Conservation (phyloP, 2,329 filamentous ascomycete genomes). For the Trichoderma sp. region DNA sequence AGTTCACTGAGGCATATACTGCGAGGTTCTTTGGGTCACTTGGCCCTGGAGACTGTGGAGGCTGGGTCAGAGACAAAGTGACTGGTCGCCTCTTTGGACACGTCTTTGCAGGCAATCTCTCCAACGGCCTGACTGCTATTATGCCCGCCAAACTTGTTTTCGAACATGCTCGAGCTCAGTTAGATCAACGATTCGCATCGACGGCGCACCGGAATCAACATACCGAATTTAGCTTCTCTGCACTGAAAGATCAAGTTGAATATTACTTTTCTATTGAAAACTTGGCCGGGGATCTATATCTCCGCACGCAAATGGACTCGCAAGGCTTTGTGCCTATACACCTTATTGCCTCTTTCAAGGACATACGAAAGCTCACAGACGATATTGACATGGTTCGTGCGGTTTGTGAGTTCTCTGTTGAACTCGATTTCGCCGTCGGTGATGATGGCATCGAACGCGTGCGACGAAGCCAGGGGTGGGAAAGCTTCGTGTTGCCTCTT, state of each 20-base stretch:
- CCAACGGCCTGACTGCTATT: neutral
- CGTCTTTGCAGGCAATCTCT: neutral
- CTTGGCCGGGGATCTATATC: conserved; percentile 84
- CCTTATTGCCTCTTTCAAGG: conserved; percentile 79
- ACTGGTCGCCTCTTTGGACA: neutral
- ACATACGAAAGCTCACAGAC: conserved; percentile 49
- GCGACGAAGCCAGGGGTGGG: conserved; percentile 72
- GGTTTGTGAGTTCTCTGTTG: conserved; percentile 68
- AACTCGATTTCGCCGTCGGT: conserved; percentile 71
- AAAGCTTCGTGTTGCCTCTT: conserved; percentile 71
- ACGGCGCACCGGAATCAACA: neutral
- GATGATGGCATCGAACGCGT: conserved; percentile 77
- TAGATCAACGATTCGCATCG: neutral
- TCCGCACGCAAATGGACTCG: conserved; percentile 89
- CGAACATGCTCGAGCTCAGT: neutral
- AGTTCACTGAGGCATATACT: neutral
- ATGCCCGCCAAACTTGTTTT: neutral
- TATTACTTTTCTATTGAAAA: conserved; percentile 99
- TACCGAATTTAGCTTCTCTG: neutral
- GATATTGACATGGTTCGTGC: conserved; percentile 71
- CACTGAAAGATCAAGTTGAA: conserved; percentile 59
- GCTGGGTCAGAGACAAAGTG: neutral
- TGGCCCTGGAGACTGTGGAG: neutral
- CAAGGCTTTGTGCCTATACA: conserved; percentile 84
- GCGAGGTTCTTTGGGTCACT: neutral